Base-by-base conservation (phyloP, 2,329 filamentous ascomycete genomes). In the Leptographium flavum region DNA sequence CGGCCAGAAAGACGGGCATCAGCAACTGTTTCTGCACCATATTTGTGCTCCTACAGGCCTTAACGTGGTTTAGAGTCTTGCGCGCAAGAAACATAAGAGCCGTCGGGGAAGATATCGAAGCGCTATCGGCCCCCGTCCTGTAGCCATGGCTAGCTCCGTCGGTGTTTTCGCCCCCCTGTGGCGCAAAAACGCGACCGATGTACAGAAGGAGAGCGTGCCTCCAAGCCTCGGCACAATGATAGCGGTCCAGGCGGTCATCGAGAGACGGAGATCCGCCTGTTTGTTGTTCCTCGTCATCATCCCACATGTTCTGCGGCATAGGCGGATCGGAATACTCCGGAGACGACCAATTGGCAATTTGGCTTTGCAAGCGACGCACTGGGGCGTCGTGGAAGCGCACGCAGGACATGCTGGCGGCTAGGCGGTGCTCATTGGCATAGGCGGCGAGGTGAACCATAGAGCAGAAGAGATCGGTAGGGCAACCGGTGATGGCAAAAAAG, bases 1-100 rank as follows among this genome's bases (percentile, higher is more conserved):
- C 60, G 0, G 60, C 60, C 0, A 64, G 46, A 30, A 64, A 63
- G 0, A 63, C 54, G 0, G 61, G 60, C 1, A 64, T 52, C 3
- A 64, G 54, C 0, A 63, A 50, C 37, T 63, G 61, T 42, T 63
- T 63, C 46, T 62, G 60, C 0, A 58, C 51, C 38, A 58, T 54
- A 0, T 52, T 54, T 11, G 51, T 56, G 14, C 45, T 47, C 9
- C 58, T 51, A 43, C 58, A 61, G 17, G 54, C 55, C 6, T 52
- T 46, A n/a, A 58, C 54, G 48, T 59, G 54, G 32, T 57, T 55
- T 35, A 63, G 50, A 1, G 54, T 57, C n/a, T 49, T 50, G 11
- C 59, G 57, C 1, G 55, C 52, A 5, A 60, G 43, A 19, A 53
- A 52, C 13, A 54, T 52, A 5, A 60, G 43, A 19, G 53, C 52